A percentile compares a stretch with the other conserved stretches of the same genome.
phyloP scores from a whole-genome alignment of 2,329 filamentous ascomycete species.

The Diaporthe aspalathi region DNA sequence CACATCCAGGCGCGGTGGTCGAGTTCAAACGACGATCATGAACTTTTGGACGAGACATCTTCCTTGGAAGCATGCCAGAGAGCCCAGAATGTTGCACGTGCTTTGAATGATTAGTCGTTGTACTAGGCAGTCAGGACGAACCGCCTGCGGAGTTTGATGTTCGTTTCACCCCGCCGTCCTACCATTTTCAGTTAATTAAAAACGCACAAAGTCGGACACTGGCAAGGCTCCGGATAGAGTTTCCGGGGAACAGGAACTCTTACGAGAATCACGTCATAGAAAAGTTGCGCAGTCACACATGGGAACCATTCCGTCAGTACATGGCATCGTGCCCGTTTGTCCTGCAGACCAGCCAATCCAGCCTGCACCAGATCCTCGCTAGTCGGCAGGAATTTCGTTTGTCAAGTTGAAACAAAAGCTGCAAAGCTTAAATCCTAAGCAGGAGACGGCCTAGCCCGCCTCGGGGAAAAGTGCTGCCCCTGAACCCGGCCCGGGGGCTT shows the following conservation, averaged over 20 bases:
- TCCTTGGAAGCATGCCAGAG: neutral
- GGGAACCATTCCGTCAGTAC: neutral
- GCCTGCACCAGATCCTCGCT: neutral
- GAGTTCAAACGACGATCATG: slow-evolving; percentile 15
- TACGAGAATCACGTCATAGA: neutral
- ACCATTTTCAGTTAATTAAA: no score
- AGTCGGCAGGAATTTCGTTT: neutral
- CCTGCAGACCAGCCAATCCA: no score
- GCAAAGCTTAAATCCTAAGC: neutral
- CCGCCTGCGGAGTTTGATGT: neutral
- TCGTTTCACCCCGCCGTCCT: neutral
- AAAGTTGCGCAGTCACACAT: neutral
- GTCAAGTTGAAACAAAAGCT: neutral
- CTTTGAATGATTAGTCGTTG: neutral
- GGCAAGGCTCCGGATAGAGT: neutral
- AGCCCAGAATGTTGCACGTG: neutral
- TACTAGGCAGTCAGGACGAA: neutral
- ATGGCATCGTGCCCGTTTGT: neutral
- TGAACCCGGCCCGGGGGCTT: no score
- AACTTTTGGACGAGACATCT: neutral
- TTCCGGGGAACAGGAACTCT: neutral
- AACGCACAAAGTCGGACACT: no score
- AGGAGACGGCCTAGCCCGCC: neutral
- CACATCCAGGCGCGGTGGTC: slow-evolving; percentile 9
- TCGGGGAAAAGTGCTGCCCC: neutral